These are phyloP conservation scores for Teunomyces funiuensis DNA, from an alignment of 805 yeast species.

Conservation along the genomic window DNA sequence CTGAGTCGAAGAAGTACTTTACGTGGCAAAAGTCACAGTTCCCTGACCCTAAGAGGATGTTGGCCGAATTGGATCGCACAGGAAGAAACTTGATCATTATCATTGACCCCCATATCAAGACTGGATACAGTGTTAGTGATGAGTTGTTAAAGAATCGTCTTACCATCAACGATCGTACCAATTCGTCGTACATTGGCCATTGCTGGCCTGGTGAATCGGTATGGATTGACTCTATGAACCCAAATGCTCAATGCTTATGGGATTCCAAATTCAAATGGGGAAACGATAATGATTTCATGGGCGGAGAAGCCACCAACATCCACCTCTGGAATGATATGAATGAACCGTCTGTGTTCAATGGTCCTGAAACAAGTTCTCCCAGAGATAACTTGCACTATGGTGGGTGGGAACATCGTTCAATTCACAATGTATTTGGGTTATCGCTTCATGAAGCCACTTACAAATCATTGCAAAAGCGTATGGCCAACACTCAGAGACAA, in stretches of 20 bases:
- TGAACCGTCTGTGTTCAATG: conserved; percentile 93
- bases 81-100: conserved; percentile 82
- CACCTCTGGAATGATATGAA: conserved; percentile 98
- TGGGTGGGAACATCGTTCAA: conserved; percentile 84
- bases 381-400: conserved; percentile 78
- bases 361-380: conserved; percentile 91
- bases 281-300: conserved; percentile 31
- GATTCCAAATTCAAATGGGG: conserved; percentile 49
- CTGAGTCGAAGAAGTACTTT: conserved; percentile 83
- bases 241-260: conserved; percentile 64
- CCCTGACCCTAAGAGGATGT: conserved; percentile 72
- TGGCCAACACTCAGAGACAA: conserved; percentile 39
- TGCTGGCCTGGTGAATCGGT: conserved; percentile 98
- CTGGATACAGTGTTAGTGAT: conserved; percentile 64
- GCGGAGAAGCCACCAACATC: conserved; percentile 58
- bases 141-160: conserved; percentile 40
- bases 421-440: conserved; percentile 84
- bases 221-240: conserved; percentile 87
- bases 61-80: conserved; percentile 60
- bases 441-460: conserved; percentile 80
- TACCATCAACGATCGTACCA: conserved; percentile 48
- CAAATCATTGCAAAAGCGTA: conserved; percentile 58
- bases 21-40: conserved; percentile 81
- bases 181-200: conserved; percentile 68
- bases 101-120: conserved; percentile 89